Percentiles rank a stretch among this genome's conserved stretches.
Conservation (phyloP, 345 rosid species). For the Ceriops decandra region DNA sequence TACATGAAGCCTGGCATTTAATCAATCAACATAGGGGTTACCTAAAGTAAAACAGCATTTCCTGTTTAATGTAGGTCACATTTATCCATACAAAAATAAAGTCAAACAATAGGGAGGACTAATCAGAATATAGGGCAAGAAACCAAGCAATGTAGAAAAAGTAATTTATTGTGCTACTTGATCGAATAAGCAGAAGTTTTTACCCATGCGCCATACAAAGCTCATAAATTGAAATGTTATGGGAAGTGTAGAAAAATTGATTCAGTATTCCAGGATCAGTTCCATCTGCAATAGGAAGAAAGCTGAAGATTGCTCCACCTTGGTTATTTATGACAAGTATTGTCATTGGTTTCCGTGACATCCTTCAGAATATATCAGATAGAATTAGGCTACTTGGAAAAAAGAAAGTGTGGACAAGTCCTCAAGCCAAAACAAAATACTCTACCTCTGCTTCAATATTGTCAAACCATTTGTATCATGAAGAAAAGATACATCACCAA, state of each 20-base stretch:
- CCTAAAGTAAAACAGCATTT: not conserved
- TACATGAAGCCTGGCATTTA: not conserved
- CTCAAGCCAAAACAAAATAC: not conserved
- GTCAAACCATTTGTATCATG: slow-evolving; percentile 97
- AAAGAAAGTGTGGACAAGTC: not conserved
- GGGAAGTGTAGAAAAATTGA: slow-evolving; percentile 82
- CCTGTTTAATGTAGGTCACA: not conserved
- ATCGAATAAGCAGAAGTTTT: slow-evolving; percentile 9
- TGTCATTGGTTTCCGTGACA: slow-evolving; percentile 71
- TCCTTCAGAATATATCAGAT: slow-evolving; percentile 37
- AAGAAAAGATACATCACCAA: slow-evolving; percentile 93
- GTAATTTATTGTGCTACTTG: not conserved
- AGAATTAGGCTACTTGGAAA: slow-evolving; percentile 5
- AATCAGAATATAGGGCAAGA: not conserved
- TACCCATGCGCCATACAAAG: slow-evolving; percentile 92
- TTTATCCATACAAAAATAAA: not conserved
- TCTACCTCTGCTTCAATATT: slow-evolving; percentile 68
- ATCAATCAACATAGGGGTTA: not conserved
- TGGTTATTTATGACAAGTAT: slow-evolving; percentile 84
- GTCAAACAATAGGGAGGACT: not conserved
- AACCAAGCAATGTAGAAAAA: not conserved
- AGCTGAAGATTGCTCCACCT: slow-evolving; percentile 96
- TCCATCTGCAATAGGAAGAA: slow-evolving; percentile 81
- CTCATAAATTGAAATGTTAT: slow-evolving; percentile 62
- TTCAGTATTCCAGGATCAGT: slow-evolving; percentile 61